Evolutionary conservation across 1,139 yeast genomes (phyloP), one percentile per base, ranked within the genome.

Genomic region (Blastobotrys apis): DNA sequence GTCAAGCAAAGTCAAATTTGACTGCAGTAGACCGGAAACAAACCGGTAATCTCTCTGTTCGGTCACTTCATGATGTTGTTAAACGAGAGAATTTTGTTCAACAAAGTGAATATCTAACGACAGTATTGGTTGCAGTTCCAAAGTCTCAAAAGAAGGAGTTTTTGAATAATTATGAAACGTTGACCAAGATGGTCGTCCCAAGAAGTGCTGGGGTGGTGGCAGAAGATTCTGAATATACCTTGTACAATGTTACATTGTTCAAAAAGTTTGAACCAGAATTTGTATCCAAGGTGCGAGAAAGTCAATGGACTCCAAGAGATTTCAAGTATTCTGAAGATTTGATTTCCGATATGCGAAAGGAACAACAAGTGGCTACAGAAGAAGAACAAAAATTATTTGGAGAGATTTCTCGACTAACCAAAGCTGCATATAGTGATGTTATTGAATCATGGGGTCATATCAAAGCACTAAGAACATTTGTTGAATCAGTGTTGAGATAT

Each of bases 251-350:
- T 16, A 86, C 95, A 5, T 66, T 92, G 51, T 92, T 92, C 75
- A 84, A 84, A 60, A 92, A 88, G 67, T 83, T 70, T 58, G 80
- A 77, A 37, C 73, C 77, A 27, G 88, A 84, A 47, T 92, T 86
- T 56, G 70, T 77, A 42, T 71, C 74, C 52, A 79, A 79, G 45
- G 76, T 87, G 36, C 79, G 98, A 63, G 98, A 94, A 58, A 75
- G 73, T 55, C 86, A 86, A 67, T 92, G 90, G 83, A 80, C 84
- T 50, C 97, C 97, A 42, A 80, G 99, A 62, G 98, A 94, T 57
- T 88, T 88, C 62, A 79, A 81, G 48, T 88, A 87, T 67, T 82
- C 92, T 15, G 95, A 86, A 57, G 90, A 83, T 52, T 66, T 74
- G 27, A 77, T 87, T 50, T 81, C 80, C 56, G 77, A 78, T 54